Conservation (phyloP, 2,329 filamentous ascomycete species). For the Alternaria rosae region DNA sequence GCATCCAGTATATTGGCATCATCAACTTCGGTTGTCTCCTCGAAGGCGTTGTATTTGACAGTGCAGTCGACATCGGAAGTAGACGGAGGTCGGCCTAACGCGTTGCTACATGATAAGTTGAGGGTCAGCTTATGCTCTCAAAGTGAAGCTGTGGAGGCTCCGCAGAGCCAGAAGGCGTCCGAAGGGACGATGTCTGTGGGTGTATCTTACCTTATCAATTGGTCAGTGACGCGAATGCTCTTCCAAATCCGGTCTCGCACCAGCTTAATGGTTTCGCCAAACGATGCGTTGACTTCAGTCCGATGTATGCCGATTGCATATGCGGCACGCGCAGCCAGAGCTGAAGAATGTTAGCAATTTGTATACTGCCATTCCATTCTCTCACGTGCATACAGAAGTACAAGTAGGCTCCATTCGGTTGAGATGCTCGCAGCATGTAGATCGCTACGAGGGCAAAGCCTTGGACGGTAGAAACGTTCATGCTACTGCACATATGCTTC, state of each 20-base stretch:
- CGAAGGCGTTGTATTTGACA: conserved; percentile 48
- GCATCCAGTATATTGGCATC: conserved; percentile 41
- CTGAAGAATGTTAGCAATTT: conserved; percentile 11
- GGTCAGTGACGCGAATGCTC: conserved; percentile 60
- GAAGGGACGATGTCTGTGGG: too few relatives aligned
- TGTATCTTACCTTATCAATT: conserved; percentile 50
- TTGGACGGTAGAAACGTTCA: conserved; percentile 60
- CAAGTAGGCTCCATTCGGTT: conserved; percentile 62
- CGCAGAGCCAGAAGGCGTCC: too few relatives aligned
- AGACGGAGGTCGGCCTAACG: conserved; percentile 61
- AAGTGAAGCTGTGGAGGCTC: background rate
- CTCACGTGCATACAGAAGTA: conserved; percentile 52
- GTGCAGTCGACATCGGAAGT: conserved; percentile 61
- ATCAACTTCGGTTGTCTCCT: conserved; percentile 18
- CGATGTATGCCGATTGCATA: conserved; percentile 62
- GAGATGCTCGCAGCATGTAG: conserved; percentile 60
- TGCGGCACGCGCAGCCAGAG: conserved; percentile 59
- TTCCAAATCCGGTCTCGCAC: conserved; percentile 62
- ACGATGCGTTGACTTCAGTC: conserved; percentile 60
- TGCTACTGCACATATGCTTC: conserved; percentile 57
- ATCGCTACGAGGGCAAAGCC: conserved; percentile 61
- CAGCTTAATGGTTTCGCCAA: conserved; percentile 52
- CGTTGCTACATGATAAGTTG: conserved; percentile 47
- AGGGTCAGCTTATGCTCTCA: background rate
- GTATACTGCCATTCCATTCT: too few relatives aligned